A percentile compares a stretch with the other conserved stretches of the same genome.
phyloP scores from a whole-genome alignment of 305 asterid species.

The Rubia balearica region DNA sequence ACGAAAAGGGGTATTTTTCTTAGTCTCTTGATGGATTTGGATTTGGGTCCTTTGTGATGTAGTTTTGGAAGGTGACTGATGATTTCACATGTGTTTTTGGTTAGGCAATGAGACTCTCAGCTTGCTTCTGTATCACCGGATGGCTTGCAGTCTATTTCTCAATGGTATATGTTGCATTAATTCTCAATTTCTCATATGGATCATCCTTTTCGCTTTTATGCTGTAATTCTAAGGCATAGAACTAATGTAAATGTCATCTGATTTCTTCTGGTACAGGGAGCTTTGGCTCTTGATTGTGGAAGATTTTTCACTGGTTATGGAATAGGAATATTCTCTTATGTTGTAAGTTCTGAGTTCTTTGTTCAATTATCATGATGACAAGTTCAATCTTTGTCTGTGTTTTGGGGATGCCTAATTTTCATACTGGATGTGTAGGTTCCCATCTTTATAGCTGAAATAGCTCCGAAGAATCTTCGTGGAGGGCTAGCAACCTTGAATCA shows the following conservation, averaged over 20 bases:
- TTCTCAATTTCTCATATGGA: neutral
- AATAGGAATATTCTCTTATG: slow-evolving; percentile 77
- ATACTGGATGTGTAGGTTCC: slow-evolving; percentile 45
- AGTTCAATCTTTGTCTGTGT: neutral
- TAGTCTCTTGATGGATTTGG: neutral
- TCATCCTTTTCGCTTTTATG: neutral
- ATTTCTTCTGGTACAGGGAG: slow-evolving; percentile 33
- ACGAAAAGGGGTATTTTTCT: slow-evolving; percentile 62
- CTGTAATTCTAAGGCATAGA: neutral
- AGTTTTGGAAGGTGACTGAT: neutral
- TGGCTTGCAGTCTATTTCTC: slow-evolving; percentile 75
- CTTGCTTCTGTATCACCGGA: slow-evolving; percentile 60
- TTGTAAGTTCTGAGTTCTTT: slow-evolving; percentile 35
- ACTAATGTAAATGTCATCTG: neutral
- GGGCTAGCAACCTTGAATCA: slow-evolving; percentile 82
- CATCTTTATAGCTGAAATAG: slow-evolving; percentile 67
- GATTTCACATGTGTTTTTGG: slow-evolving; percentile 8
- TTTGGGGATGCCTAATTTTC: neutral
- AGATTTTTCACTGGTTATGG: slow-evolving; percentile 87
- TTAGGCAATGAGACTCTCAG: slow-evolving; percentile 85
- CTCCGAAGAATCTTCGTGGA: slow-evolving; percentile 79
- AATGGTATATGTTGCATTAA: slow-evolving; percentile 28
- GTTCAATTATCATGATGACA: neutral
- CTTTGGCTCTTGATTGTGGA: slow-evolving; percentile 60
- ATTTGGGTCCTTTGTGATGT: no score